Evolutionary conservation across 192 early-diverging fungal species (phyloP), one percentile per base, ranked within the genome.

Genomic region (Phlyctochytrium bullatum): DNA sequence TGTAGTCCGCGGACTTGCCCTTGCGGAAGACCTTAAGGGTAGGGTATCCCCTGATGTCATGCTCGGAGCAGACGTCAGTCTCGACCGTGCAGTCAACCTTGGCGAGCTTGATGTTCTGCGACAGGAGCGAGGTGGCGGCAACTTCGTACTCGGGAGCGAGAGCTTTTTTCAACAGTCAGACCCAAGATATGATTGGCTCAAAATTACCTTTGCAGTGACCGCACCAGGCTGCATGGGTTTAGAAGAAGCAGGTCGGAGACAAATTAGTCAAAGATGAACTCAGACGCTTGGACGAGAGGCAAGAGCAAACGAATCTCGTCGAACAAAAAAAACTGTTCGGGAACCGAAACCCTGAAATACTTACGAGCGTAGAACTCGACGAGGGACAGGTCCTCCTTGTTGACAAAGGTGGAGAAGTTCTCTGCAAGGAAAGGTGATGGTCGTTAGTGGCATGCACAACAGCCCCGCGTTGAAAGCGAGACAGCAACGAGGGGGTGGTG

Each of bases 121-220:
- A 67, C 63, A 78, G 75, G 60, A 88, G 77, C 32, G 65, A 62
- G 52, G 81, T 68, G 65, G 87, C 97, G 52, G 97, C 78, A 72
- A 90, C 76, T 34, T 95, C 93, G 78, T 90, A 98, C 66, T 84
- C 89, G 52, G 91, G 91, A 34, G 85, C 88, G 32, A 83, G 75
- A 54, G 12, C 95, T 95, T 23, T 24, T 28, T 67, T 52, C 36
- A 40, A 2, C n/a, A 32, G 24, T 51, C 3, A 62, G 50, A 73
- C 59, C 33, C 34, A n/a, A n/a, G 33, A 16, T 35, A 61, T 56
- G 36, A 50, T 34, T 14, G 40, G 20, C 10, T 14, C 40, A 47
- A n/a, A n/a, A n/a, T n/a, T 20, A 47, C 60, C 81, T 85, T 97
- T 93, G 82, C 96, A 98, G 86, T 98, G 92, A 61, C 94, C 93